phyloP scores from a whole-genome alignment of 169 alveolate genomes.

The Toxoplasma gondii region DNA sequence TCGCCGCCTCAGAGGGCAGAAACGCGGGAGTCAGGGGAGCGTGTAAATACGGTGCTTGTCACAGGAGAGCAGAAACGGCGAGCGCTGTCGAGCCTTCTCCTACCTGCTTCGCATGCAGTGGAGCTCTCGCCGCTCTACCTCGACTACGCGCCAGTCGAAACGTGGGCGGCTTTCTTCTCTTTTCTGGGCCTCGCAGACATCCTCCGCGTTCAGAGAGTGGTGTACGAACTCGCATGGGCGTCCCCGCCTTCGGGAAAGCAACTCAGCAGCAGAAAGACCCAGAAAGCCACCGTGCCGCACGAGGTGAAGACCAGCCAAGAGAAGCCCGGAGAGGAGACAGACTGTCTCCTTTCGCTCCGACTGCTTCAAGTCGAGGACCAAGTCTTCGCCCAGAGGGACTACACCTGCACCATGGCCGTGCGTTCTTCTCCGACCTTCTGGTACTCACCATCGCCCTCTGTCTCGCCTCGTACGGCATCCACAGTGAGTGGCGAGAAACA shows the following conservation, averaged over 20 bases:
- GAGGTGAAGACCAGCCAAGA: neutral
- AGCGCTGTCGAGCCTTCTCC: neutral
- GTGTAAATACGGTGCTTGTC: neutral
- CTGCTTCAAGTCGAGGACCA: neutral
- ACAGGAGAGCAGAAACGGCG: neutral
- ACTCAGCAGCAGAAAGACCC: neutral
- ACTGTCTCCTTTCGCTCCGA: neutral
- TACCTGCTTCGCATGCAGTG: neutral
- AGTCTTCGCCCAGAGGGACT: neutral
- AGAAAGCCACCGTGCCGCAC: neutral
- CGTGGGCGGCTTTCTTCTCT: neutral
- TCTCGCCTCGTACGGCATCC: neutral
- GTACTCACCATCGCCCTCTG: neutral
- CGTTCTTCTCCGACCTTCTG: neutral
- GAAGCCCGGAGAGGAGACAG: neutral
- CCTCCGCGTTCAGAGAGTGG: neutral
- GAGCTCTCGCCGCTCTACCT: neutral
- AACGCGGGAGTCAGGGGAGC: neutral
- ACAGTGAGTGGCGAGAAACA: neutral
- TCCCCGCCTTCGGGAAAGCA: neutral
- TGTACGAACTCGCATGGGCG: neutral
- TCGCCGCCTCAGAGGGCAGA: neutral
- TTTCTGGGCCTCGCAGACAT: neutral
- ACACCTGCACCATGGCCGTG: neutral
- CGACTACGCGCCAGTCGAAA: constrained; percentile 3